These are phyloP conservation scores for Misopates orontium DNA, from an alignment of 257 asterid genomes.

Conservation along the genomic window DNA sequence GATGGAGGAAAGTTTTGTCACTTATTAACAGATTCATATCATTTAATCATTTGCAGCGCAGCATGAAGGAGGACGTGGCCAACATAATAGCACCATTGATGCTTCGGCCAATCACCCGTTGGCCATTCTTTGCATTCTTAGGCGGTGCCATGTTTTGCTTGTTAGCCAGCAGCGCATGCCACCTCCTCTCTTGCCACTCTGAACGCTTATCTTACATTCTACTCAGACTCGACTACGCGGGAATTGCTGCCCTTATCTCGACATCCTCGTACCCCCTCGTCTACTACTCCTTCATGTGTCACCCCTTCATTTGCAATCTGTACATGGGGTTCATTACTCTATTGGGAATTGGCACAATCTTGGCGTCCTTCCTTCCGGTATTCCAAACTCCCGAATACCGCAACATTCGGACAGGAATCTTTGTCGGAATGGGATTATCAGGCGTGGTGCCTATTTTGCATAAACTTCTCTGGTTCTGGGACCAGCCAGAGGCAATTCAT, in stretches of 20 bases:
- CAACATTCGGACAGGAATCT: conserved; percentile 63
- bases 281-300: conserved; percentile 94
- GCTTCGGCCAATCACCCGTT: conserved; percentile 86
- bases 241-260: conserved; percentile 84
- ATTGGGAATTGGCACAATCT: conserved; percentile 65
- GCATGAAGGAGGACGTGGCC: conserved; percentile 72
- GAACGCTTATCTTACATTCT: conserved; percentile 74
- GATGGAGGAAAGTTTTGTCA: background rate
- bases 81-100: conserved; percentile 74
- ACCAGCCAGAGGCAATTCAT: conserved; percentile 84
- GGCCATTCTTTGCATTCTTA: conserved; percentile 94
- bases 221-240: conserved; percentile 89
- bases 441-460: conserved; percentile 84
- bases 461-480: conserved; percentile 75
- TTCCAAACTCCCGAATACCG: conserved; percentile 87
- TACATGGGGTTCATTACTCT: conserved; percentile 86
- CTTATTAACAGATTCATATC: conserved; percentile 18
- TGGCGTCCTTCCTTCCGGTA: conserved; percentile 76
- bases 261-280: conserved; percentile 96
- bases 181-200: conserved; percentile 86
- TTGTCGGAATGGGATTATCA: conserved; percentile 84
- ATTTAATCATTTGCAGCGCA: conserved; percentile 45
- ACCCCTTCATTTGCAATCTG: conserved; percentile 78
- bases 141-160: conserved; percentile 99
- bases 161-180: conserved; percentile 88